Percentiles rank a stretch among this genome's conserved stretches.
These are phyloP conservation scores for Hortiboletus rubellus DNA, from an alignment of 1,284 basidiomycete genomes.

Conservation along the genomic window DNA sequence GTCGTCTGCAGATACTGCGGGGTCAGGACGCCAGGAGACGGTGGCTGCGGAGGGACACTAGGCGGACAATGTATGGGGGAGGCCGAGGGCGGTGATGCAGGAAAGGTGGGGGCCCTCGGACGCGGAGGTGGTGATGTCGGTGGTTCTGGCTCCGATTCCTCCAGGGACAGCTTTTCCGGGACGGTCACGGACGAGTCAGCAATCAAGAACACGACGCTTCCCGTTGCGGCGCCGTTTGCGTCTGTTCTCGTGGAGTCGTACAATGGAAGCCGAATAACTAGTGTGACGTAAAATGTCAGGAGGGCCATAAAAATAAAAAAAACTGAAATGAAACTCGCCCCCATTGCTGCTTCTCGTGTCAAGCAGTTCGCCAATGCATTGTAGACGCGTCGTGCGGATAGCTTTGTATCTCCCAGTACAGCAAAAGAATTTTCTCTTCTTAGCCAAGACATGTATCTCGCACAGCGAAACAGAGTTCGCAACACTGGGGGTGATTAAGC, in stretches of 20 bases:
- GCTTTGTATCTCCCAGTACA: conserved; percentile 29
- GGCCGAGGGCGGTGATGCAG: conserved; percentile 14
- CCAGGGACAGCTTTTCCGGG: conserved; percentile 22
- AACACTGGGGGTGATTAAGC: conserved; percentile 19
- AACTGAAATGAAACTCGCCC: conserved; percentile 35
- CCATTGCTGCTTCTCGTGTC: conserved; percentile 30
- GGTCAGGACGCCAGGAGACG: conserved; percentile 19
- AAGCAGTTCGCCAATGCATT: conserved; percentile 25
- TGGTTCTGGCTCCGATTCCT: conserved; percentile 21
- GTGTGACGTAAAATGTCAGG: conserved; percentile 32
- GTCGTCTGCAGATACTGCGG: conserved; percentile 27
- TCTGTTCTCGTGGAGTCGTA: conserved; percentile 34
- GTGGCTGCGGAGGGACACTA: conserved; percentile 6
- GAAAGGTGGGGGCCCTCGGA: conserved; percentile 19
- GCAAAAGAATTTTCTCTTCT: conserved; percentile 32
- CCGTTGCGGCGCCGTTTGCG: conserved; percentile 25
- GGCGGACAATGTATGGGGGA: conserved; percentile 17
- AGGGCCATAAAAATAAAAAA: conserved; percentile 30
- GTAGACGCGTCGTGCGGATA: conserved; percentile 32
- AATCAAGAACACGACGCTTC: conserved; percentile 32
- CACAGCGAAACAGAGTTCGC: conserved; percentile 26
- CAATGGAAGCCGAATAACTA: conserved; percentile 35
- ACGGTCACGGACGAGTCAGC: conserved; percentile 15
- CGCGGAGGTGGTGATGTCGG: conserved; percentile 23
- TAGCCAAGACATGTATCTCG: conserved; percentile 30